Evolutionary conservation across 1,284 basidiomycete genomes (phyloP).

Genomic region (Apiotrichum sp.): DNA sequence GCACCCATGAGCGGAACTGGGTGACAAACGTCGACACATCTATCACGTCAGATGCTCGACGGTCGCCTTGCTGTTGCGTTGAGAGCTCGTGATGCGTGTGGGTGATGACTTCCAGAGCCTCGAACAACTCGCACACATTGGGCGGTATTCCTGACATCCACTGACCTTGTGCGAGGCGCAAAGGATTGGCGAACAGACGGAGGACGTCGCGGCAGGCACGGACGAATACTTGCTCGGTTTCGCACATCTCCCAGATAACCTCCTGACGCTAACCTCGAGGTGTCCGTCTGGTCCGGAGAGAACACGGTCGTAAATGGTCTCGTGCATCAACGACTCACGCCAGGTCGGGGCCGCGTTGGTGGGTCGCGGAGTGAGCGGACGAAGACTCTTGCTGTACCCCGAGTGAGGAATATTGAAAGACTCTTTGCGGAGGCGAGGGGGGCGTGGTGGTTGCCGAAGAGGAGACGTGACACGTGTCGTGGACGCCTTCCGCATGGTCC

Average conservation of each 20-base stretch:
- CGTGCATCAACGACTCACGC: constrained; percentile 26
- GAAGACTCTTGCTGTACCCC: constrained; percentile 33
- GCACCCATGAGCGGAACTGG: constrained; percentile 56
- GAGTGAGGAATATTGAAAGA: constrained; percentile 33
- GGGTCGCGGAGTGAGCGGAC: constrained; percentile 1
- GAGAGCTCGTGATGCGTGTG: constrained; percentile 64
- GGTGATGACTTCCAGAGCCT: constrained; percentile 77
- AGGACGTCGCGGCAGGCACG: constrained; percentile 60
- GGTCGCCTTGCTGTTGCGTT: constrained; percentile 51
- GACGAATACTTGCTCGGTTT: constrained; percentile 65
- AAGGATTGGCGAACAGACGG: constrained; percentile 63
- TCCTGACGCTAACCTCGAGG: constrained; percentile 60
- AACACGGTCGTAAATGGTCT: constrained; percentile 20
- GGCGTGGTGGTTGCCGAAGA: constrained; percentile 26
- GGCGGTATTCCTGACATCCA: constrained; percentile 74
- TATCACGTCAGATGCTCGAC: constrained; percentile 26
- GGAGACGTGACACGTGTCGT: not conserved
- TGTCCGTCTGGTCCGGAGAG: constrained; percentile 42
- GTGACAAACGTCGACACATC: constrained; percentile 55
- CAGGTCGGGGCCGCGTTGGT: constrained; percentile 18
- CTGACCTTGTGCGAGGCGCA: constrained; percentile 59
- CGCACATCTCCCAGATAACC: constrained; percentile 60
- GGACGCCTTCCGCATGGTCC: not conserved
- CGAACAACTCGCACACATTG: constrained; percentile 64
- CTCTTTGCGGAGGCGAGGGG: constrained; percentile 27